Evolutionary conservation across 2,329 filamentous ascomycete genomes (phyloP).

Genomic region (Ophiostoma perfectum): DNA sequence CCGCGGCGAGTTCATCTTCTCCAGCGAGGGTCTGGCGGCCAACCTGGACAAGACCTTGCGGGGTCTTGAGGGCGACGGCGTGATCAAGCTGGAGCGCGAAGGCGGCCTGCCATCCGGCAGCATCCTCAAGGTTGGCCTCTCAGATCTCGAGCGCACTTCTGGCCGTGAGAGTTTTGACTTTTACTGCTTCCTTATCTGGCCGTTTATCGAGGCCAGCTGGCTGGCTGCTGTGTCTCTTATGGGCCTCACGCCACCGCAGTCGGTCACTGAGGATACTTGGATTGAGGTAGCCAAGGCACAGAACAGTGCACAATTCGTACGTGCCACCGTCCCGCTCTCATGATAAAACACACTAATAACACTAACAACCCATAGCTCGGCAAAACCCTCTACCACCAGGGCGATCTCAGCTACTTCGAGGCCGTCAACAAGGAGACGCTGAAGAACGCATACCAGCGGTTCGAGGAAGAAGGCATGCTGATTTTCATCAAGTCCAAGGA

Average conservation of each 20-base stretch:
- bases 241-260: constrained; percentile 70
- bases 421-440: constrained; percentile 97
- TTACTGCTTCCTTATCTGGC: constrained; percentile 98
- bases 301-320: constrained; percentile 71
- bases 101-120: constrained; percentile 37
- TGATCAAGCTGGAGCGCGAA: constrained; percentile 62
- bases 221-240: constrained; percentile 82
- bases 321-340: constrained; percentile 29
- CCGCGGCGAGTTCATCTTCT: constrained; percentile 94
- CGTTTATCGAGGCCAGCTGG: constrained; percentile 93
- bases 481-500: constrained; percentile 65
- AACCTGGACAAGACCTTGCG: constrained; percentile 77
- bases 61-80: constrained; percentile 70
- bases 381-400: constrained; percentile 96
- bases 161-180: constrained; percentile 97
- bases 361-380: constrained; percentile 55
- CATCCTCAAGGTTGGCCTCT: constrained; percentile 66
- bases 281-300: constrained; percentile 73
- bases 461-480: constrained; percentile 86
- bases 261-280: constrained; percentile 62
- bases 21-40: constrained; percentile 70
- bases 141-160: constrained; percentile 65
- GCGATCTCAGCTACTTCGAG: constrained; percentile 94
- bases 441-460: constrained; percentile 84
- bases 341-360: not conserved